A percentile compares a stretch with the other conserved stretches of the same genome.
Evolutionary conservation across 371 early-diverging fungal genomes (phyloP).

Genomic region (Mortierella sp.): DNA sequence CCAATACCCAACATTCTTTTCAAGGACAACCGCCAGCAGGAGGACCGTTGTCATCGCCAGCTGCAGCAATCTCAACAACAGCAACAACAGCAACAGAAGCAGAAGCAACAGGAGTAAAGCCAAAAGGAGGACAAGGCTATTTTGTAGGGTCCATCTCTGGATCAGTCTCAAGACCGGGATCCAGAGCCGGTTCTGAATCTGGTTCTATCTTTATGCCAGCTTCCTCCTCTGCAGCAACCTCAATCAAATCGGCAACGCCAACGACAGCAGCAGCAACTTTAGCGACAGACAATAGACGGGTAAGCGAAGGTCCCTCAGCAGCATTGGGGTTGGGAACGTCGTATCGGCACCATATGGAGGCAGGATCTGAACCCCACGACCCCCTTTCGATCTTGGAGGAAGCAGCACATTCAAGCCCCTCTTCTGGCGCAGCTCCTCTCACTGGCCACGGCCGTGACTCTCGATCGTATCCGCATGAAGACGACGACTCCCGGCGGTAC

Average conservation of each 20-base stretch:
- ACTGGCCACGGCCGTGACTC: neutral
- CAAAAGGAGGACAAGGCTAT: neutral
- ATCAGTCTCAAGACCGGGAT: conserved; percentile 28
- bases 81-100: neutral
- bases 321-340: neutral
- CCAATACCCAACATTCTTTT: conserved; percentile 7
- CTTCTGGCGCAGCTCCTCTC: neutral
- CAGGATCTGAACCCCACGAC: neutral
- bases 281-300: neutral
- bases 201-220: conserved; percentile 10
- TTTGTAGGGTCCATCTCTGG: conserved; percentile 6
- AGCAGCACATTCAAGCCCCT: neutral
- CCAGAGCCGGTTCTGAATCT: conserved; percentile 30
- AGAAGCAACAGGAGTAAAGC: neutral
- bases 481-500: neutral
- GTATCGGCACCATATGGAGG: conserved; percentile 2
- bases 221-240: neutral
- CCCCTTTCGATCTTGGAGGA: neutral
- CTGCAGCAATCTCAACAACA: neutral
- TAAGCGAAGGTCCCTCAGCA: neutral
- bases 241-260: conserved; percentile 5
- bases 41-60: neutral
- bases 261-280: conserved; percentile 12
- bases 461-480: neutral
- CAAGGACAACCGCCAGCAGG: conserved; percentile 9